Evolutionary conservation across 345 rosid genomes (phyloP).

Genomic region (Cardiospermum halicacabum): DNA sequence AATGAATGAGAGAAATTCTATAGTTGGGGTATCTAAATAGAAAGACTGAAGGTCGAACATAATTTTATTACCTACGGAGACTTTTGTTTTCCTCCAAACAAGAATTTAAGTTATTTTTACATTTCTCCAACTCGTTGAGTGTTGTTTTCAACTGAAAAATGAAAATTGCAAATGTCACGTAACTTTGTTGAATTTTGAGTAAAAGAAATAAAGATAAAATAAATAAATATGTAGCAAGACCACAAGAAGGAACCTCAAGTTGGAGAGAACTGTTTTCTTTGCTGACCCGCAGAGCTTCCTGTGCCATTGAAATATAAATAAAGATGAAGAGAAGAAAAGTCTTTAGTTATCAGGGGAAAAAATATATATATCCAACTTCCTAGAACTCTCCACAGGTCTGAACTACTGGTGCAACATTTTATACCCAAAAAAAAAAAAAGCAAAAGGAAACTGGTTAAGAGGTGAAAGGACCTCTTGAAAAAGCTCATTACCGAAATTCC

Average conservation of each 20-base stretch:
- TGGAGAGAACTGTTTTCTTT: slow-evolving; percentile 51
- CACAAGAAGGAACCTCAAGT: slow-evolving; percentile 50
- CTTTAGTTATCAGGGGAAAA: background rate
- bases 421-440: slow-evolving; percentile 1
- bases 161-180: slow-evolving; percentile 18
- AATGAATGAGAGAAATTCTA: slow-evolving; percentile 13
- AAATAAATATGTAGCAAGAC: slow-evolving; percentile 13
- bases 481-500: background rate
- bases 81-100: slow-evolving; percentile 80
- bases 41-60: slow-evolving; percentile 17
- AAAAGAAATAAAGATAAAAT: too few species aligned
- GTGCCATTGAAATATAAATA: slow-evolving; percentile 17
- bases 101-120: slow-evolving; percentile 57
- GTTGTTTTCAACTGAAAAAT: slow-evolving; percentile 57
- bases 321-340: slow-evolving; percentile 9
- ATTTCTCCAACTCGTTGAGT: slow-evolving; percentile 56
- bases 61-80: slow-evolving; percentile 56
- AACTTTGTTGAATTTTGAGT: slow-evolving; percentile 11
- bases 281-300: slow-evolving; percentile 41
- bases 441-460: slow-evolving; percentile 10
- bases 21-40: slow-evolving; percentile 2
- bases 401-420: background rate
- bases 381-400: background rate
- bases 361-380: background rate
- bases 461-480: background rate